Evolutionary conservation across 2,329 filamentous ascomycete species (phyloP).

Genomic region (Escovopsis sp.): DNA sequence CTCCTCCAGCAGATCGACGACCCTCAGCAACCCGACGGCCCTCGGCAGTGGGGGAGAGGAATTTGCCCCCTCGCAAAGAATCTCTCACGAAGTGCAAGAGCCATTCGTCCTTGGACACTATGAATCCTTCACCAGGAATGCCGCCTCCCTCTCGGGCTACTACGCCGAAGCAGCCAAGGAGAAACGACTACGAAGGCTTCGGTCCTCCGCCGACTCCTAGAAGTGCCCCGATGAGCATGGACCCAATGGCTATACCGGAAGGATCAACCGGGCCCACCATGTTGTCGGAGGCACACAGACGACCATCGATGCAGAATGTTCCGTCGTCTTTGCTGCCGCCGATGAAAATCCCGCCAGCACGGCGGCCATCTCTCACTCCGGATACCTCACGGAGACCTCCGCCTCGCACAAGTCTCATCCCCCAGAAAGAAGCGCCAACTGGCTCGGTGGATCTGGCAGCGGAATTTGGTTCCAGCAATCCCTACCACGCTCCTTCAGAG

Average conservation of each 20-base stretch:
- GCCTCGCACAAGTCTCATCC: slow-evolving; percentile 34
- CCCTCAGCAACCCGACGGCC: no score
- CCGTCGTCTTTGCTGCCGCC: slow-evolving; percentile 22
- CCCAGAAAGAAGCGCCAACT: slow-evolving; percentile 20
- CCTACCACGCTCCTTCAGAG: slow-evolving; percentile 48
- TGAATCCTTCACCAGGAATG: slow-evolving; percentile 9
- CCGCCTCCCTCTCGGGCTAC: slow-evolving; percentile 16
- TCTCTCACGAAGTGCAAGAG: slow-evolving; percentile 12
- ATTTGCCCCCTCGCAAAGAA: slow-evolving; percentile 18
- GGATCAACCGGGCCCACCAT: slow-evolving; percentile 34
- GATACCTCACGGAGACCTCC: slow-evolving; percentile 39
- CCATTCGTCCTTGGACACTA: slow-evolving; percentile 3
- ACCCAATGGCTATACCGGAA: slow-evolving; percentile 30
- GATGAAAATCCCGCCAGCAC: slow-evolving; percentile 10
- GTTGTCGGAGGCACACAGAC: slow-evolving; percentile 22
- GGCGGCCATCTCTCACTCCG: slow-evolving; percentile 26
- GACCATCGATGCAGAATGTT: slow-evolving; percentile 33
- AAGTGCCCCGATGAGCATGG: slow-evolving; percentile 24
- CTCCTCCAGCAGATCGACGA: slow-evolving; percentile 10
- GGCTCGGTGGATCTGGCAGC: slow-evolving; percentile 39
- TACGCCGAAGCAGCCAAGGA: slow-evolving; percentile 27
- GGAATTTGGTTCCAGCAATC: slow-evolving; percentile 47
- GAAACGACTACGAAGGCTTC: slow-evolving; percentile 45
- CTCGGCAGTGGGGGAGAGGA: slow-evolving; percentile 12
- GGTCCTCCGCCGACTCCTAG: slow-evolving; percentile 29